phyloP scores from a whole-genome alignment of 169 alveolate genomes.

The Plasmodium cynomolgi region DNA sequence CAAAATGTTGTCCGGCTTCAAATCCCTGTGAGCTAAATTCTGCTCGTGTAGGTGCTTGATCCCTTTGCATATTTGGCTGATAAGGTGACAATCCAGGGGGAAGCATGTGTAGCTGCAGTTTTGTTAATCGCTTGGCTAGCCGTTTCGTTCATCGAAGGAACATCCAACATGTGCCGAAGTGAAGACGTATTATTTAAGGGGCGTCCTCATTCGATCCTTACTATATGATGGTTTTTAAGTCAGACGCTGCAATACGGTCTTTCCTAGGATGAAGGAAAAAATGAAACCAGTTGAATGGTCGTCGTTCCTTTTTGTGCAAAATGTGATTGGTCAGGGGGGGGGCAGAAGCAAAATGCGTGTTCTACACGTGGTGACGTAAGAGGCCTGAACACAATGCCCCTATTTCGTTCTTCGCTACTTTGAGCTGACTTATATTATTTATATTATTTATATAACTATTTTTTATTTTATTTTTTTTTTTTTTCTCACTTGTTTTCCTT shows the following conservation, averaged over 20 bases:
- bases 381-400: neutral
- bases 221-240: conserved; percentile 50
- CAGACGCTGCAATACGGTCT: conserved; percentile 15
- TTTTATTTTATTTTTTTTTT: neutral
- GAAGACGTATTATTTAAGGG: neutral
- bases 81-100: neutral
- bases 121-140: neutral
- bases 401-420: neutral
- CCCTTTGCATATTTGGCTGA: conserved; percentile 80
- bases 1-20: conserved; percentile 84
- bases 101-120: neutral
- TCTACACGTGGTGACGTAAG: neutral
- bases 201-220: neutral
- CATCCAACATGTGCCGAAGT: neutral
- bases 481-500: conserved; percentile 51
- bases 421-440: neutral
- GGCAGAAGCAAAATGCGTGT: neutral
- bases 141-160: neutral
- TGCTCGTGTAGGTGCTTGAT: conserved; percentile 78
- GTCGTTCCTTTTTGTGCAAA: neutral
- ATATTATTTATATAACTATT: neutral
- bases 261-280: conserved; percentile 10
- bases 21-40: conserved; percentile 82
- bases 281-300: neutral
- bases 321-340: neutral